phyloP scores from a whole-genome alignment of 768 basidiomycete species.

The Pleurotus giganteus region DNA sequence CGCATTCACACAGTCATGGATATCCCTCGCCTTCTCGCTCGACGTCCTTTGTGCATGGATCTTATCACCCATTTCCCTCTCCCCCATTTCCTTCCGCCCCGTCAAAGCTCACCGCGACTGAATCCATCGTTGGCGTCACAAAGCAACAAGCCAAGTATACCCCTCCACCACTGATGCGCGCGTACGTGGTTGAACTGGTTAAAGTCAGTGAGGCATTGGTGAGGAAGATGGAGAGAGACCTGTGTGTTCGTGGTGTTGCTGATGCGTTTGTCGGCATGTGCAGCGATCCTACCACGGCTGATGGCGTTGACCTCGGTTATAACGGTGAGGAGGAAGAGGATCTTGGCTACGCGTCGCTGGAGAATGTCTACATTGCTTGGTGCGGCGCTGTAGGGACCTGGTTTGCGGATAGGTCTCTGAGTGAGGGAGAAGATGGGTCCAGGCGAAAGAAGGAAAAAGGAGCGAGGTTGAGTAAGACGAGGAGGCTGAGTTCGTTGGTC shows the following conservation, averaged over 20 bases:
- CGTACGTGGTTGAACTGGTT: constrained; percentile 40
- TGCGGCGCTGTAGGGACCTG: constrained; percentile 42
- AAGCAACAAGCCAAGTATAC: constrained; percentile 10
- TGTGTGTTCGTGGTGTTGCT: constrained; percentile 52
- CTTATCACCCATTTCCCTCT: neutral
- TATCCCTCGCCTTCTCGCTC: neutral
- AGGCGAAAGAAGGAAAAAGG: neutral
- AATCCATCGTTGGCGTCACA: neutral
- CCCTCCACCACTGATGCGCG: constrained; percentile 37
- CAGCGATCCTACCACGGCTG: neutral
- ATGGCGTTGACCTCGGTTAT: neutral
- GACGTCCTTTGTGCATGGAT: neutral
- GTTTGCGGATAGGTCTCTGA: constrained; percentile 22
- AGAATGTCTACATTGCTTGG: constrained; percentile 48
- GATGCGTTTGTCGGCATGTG: constrained; percentile 40
- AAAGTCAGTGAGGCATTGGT: constrained; percentile 38
- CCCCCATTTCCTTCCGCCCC: too few species aligned
- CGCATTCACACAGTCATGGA: constrained; percentile 2
- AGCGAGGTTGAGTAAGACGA: constrained; percentile 2
- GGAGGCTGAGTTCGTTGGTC: neutral
- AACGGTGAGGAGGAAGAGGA: constrained; percentile 38
- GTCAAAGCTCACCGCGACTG: neutral
- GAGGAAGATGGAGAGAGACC: constrained; percentile 35
- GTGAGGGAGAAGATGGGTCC: neutral
- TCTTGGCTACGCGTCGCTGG: constrained; percentile 15